Evolutionary conservation across 2,329 filamentous ascomycete species (phyloP), one percentile per base, ranked within the genome.

Genomic region (Aspergillus amoenus): DNA sequence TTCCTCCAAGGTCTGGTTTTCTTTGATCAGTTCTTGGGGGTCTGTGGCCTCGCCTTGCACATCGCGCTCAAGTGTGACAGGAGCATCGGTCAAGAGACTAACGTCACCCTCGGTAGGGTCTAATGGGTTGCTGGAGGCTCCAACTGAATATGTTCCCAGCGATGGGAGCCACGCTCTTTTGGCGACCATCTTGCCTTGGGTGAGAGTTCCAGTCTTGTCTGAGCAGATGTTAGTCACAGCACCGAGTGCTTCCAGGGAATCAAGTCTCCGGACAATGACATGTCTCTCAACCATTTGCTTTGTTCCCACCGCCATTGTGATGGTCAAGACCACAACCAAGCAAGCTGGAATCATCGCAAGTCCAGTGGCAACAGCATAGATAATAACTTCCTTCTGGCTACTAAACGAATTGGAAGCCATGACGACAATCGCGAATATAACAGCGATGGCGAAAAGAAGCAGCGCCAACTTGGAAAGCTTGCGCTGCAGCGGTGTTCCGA

Each of bases 391-490:
- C 27, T 79, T 78, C 32, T 78, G 73, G 37, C 73, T 70, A n/a
- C 76, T 72, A 68, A 84, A 86, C 1, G 79, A 64, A 71, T 88
- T 89, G 53, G 87, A 84, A 6, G 79, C 87, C 45, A 89, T 80
- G 40, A 89, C 87, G 64, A 90, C 84, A 62, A 90, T 82, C 8
- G 87, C 87, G 60, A 87, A 88, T 24, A 90, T 66, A 12, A 90
- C 82, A 2, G 88, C 88, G 51, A 88, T 82, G 30, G 78, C 80
- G 66, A 90, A 89, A 2, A 90, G 80, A 2, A 88, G 70, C 17
- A 89, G 78, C 21, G 88, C 88, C 49, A 90, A 80, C 69, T 84
- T 84, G 47, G 86, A 88, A 15, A 90, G 78, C 66, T 88, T 89
- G 64, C 82, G 81, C 70, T 89, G 86, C 17, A 90, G 78, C 3